Evolutionary conservation across 2,329 filamentous ascomycete species (phyloP).

Genomic region (Teratosphaeria gauchensis): DNA sequence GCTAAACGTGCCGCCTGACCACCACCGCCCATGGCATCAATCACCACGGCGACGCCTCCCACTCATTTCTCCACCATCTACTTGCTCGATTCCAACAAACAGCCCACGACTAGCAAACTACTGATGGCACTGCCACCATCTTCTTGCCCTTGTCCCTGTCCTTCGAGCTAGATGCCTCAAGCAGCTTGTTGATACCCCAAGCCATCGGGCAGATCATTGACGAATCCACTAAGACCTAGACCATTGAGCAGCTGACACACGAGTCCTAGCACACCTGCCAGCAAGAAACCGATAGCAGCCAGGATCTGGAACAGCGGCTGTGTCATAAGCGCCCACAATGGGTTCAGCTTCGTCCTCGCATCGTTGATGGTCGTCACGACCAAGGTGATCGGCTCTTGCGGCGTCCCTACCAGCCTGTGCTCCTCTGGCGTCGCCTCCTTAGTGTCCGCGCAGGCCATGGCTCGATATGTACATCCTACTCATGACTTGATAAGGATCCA

Average conservation of each 20-base stretch:
- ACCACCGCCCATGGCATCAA: not conserved
- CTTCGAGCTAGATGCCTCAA: constrained; percentile 62
- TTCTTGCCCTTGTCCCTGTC: constrained; percentile 33
- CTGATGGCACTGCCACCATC: constrained; percentile 22
- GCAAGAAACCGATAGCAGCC: constrained; percentile 72
- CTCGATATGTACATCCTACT: too few relatives aligned
- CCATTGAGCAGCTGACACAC: constrained; percentile 73
- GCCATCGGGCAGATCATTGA: constrained; percentile 69
- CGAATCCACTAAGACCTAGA: constrained; percentile 69
- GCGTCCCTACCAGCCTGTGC: constrained; percentile 68
- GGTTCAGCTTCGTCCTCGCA: constrained; percentile 89
- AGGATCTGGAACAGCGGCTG: constrained; percentile 91
- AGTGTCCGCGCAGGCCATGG: constrained; percentile 67
- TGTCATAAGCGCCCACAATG: constrained; percentile 71
- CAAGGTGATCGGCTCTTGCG: constrained; percentile 76
- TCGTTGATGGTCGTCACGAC: constrained; percentile 80
- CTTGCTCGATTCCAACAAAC: constrained; percentile 29
- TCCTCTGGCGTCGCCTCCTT: constrained; percentile 75
- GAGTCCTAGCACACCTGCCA: constrained; percentile 74
- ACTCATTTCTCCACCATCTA: not conserved
- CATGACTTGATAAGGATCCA: too few relatives aligned
- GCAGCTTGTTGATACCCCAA: constrained; percentile 66
- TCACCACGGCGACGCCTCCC: not conserved
- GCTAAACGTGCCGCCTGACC: not conserved
- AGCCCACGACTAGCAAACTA: constrained; percentile 38